A percentile compares a stretch with the other conserved stretches of the same genome.
Conservation (phyloP, 2,329 filamentous ascomycete genomes). For the Sclerotiophoma versabilis region DNA sequence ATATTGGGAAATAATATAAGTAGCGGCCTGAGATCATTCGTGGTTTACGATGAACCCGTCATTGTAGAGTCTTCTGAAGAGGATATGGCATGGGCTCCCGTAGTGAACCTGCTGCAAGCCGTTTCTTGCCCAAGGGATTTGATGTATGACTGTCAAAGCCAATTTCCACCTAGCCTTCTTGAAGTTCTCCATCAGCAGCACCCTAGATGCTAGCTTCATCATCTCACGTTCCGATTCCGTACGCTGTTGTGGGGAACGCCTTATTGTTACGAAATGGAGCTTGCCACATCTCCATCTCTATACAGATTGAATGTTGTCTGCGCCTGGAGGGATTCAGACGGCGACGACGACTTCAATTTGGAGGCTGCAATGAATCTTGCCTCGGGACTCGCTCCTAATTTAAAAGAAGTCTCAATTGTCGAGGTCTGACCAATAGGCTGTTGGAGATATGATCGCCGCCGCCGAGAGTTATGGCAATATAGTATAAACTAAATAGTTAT, state of each 20-base stretch:
- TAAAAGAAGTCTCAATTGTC: constrained; percentile 25
- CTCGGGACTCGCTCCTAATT: constrained; percentile 30
- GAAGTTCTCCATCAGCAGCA: constrained; percentile 19
- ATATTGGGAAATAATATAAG: too few relatives aligned
- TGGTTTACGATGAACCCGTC: constrained; percentile 27
- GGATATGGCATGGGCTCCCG: constrained; percentile 29
- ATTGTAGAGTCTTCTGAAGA: constrained; percentile 25
- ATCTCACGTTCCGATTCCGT: constrained; percentile 29
- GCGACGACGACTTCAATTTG: constrained; percentile 27
- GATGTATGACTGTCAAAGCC: constrained; percentile 30
- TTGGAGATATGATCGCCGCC: not conserved
- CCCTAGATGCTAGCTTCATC: constrained; percentile 27
- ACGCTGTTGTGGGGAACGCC: constrained; percentile 27
- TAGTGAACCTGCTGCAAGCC: constrained; percentile 22
- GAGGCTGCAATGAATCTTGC: constrained; percentile 29
- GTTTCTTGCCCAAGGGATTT: constrained; percentile 23
- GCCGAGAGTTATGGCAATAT: constrained; percentile 19
- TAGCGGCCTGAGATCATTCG: constrained; percentile 18
- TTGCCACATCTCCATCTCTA: constrained; percentile 30
- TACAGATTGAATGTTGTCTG: constrained; percentile 20
- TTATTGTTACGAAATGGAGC: constrained; percentile 32
- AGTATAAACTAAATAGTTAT: too few relatives aligned
- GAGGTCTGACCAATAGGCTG: not conserved
- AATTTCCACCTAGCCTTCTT: constrained; percentile 29
- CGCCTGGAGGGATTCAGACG: constrained; percentile 19